These are phyloP conservation scores for Datura wrightii DNA, from an alignment of 257 asterid genomes.

Conservation along the genomic window DNA sequence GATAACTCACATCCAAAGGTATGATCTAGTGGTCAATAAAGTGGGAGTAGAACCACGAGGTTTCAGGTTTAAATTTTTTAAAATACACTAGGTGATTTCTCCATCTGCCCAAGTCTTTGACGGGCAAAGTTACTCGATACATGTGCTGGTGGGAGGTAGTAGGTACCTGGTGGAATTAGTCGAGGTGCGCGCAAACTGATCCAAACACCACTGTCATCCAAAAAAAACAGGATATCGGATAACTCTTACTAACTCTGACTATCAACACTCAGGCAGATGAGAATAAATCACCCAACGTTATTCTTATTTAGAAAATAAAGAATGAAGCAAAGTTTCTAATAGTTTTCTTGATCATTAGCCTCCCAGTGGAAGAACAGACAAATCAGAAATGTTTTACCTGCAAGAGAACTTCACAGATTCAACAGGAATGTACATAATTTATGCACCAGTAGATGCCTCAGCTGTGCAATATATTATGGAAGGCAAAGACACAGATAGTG, in stretches of 20 bases:
- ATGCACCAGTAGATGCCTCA: slow-evolving; percentile 51
- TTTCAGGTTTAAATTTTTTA: too few relatives aligned
- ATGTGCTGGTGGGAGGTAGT: too few relatives aligned
- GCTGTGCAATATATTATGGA: slow-evolving; percentile 45
- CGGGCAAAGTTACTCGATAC: too few relatives aligned
- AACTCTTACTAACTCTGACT: background rate
- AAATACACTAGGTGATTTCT: too few relatives aligned
- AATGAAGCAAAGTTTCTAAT: slow-evolving; percentile 11
- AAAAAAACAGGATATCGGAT: background rate
- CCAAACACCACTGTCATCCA: too few relatives aligned
- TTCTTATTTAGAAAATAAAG: background rate
- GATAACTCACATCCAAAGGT: background rate
- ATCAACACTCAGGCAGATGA: background rate
- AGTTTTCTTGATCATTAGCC: slow-evolving; percentile 36
- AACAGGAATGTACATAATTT: slow-evolving; percentile 42
- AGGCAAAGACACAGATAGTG: slow-evolving; percentile 48
- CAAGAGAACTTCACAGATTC: slow-evolving; percentile 60
- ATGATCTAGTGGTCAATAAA: too few relatives aligned
- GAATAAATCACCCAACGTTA: background rate
- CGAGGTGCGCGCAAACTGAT: too few relatives aligned
- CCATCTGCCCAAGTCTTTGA: too few relatives aligned
- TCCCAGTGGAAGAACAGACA: slow-evolving; percentile 25
- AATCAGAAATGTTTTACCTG: slow-evolving; percentile 41
- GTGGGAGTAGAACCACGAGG: too few relatives aligned
- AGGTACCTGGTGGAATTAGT: too few relatives aligned